Evolutionary conservation across 768 basidiomycete species (phyloP), one percentile per base, ranked within the genome.

Genomic region (Pleurotus citrinopileatus): DNA sequence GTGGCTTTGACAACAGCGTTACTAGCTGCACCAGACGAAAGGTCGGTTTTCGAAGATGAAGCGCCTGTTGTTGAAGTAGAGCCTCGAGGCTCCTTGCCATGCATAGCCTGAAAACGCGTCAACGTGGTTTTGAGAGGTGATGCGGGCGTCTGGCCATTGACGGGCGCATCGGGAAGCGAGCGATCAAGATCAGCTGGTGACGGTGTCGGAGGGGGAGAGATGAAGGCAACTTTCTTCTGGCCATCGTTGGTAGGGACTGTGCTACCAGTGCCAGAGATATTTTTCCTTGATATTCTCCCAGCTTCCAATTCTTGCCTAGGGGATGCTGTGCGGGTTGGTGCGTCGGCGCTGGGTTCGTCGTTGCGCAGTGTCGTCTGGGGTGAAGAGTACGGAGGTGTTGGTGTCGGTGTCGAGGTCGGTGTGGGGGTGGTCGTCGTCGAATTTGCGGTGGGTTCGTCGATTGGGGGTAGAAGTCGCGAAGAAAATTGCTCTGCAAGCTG

Each of bases 191-290:
- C 78, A 34, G 74, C 68, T 37, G 34, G 34, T n/a, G 28, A 29
- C 46, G 86, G 84, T 0, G 89, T 87, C 25, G 87, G 87, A 12
- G 87, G 83, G 45, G 90, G 89, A 25, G 89, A 90, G 62, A 89
- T 78, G 71, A 94, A 94, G 23, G 90, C 91, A 42, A 94, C 91
- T 72, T 91, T 91, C 77, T 94, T 94, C 63, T 81, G 82, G 27
- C 81, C 74, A 59, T 87, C 86, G 57, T 67, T 67, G 43, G 67
- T 55, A 20, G 65, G 61, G 40, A 58, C 60, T 7, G 63, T 65
- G 32, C 57, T 61, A 23, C 64, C 53, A 28, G 60, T 55, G 3
- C 60, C 62, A 60, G 71, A 73, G 26, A 68, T 54, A 22, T 60
- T 62, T 59, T 77, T 77, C 52, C 72, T 69, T n/a, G 70, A 66